These are phyloP conservation scores for Ogataea corticis DNA, from an alignment of 805 yeast genomes.

Conservation along the genomic window DNA sequence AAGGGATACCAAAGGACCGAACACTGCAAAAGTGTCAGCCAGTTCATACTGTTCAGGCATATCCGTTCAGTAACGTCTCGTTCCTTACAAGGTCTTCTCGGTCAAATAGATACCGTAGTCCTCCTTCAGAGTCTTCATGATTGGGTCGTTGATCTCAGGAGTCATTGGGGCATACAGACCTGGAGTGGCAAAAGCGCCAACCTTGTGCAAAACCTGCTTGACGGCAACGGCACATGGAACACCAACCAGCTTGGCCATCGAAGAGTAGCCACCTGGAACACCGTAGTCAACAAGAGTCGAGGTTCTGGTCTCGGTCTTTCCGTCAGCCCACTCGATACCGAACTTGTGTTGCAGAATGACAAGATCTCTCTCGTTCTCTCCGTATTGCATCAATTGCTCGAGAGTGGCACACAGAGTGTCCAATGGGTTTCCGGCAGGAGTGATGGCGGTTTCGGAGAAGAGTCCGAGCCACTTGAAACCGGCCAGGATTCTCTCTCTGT, in stretches of 20 bases:
- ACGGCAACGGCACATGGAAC: constrained; percentile 97
- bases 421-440: constrained; percentile 90
- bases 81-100: constrained; percentile 78
- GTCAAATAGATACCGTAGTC: constrained; percentile 83
- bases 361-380: constrained; percentile 91
- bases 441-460: constrained; percentile 71
- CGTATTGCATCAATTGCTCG: constrained; percentile 95
- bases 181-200: constrained; percentile 67
- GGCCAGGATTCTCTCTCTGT: constrained; percentile 79
- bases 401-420: constrained; percentile 96
- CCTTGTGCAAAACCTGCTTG: constrained; percentile 67
- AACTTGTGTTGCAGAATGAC: constrained; percentile 97
- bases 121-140: constrained; percentile 88
- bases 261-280: constrained; percentile 87
- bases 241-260: constrained; percentile 98
- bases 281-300: constrained; percentile 96
- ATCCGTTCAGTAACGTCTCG: too few species aligned
- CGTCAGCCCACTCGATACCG: constrained; percentile 96
- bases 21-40: too few species aligned
- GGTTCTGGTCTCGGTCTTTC: constrained; percentile 86
- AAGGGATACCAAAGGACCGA: too few species aligned
- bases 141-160: constrained; percentile 85
- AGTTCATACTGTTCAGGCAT: too few species aligned
- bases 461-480: constrained; percentile 96
- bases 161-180: constrained; percentile 94